Conservation (phyloP, 305 asterid species). For the Lippia alba region DNA sequence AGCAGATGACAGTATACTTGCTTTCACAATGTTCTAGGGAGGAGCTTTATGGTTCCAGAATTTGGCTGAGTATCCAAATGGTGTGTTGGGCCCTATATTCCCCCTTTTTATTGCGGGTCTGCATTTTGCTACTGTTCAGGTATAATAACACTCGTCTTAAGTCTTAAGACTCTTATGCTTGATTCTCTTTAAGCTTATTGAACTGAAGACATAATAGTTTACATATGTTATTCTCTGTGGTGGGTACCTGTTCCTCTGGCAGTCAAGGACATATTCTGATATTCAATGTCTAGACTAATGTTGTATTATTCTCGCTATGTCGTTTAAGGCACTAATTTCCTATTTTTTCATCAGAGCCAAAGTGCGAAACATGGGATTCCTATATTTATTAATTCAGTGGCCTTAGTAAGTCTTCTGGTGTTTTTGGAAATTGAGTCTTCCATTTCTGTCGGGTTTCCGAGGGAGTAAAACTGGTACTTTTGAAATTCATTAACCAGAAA, state of each 20-base stretch:
- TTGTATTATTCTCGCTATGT: not conserved
- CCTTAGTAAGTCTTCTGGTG: not conserved
- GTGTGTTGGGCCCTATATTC: slow-evolving; percentile 70
- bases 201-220: too few relatives aligned
- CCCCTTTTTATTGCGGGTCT: slow-evolving; percentile 74
- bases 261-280: slow-evolving; percentile 9
- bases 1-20: slow-evolving; percentile 28
- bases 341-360: not conserved
- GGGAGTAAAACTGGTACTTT: not conserved
- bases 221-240: too few relatives aligned
- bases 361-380: not conserved
- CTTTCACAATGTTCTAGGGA: slow-evolving; percentile 60
- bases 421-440: not conserved
- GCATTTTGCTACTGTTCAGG: slow-evolving; percentile 79
- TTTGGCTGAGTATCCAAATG: slow-evolving; percentile 76
- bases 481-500: not conserved
- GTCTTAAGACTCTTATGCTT: slow-evolving; percentile 10
- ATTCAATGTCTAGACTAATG: not conserved
- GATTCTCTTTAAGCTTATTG: not conserved
- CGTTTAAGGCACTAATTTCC: slow-evolving; percentile 5
- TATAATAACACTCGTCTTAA: slow-evolving; percentile 36
- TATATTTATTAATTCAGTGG: not conserved
- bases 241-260: not conserved
- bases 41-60: slow-evolving; percentile 89
- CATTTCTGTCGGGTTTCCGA: too few relatives aligned